Evolutionary conservation across 148 eudicot species (phyloP).

Genomic region (Spergularia bocconei): DNA sequence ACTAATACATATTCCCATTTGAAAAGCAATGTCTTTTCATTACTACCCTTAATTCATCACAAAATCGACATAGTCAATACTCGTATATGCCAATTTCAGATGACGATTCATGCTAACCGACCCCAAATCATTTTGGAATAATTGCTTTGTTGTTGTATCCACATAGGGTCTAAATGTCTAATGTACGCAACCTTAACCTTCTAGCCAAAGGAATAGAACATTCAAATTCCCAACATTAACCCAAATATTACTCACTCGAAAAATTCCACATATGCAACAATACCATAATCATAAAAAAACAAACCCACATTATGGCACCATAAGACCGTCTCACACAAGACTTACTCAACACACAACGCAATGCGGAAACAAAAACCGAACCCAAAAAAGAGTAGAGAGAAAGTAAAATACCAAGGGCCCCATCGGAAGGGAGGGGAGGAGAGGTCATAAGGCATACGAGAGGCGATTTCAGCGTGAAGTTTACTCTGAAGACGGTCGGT

Average conservation of each 20-base stretch:
- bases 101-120: too few relatives aligned
- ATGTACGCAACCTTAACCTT: background rate
- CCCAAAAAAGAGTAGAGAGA: background rate
- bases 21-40: background rate
- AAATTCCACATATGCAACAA: background rate
- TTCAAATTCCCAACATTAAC: background rate
- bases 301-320: too few relatives aligned
- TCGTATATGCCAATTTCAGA: background rate
- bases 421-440: constrained; percentile 79
- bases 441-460: constrained; percentile 64
- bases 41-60: background rate
- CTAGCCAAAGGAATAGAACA: background rate
- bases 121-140: too few relatives aligned
- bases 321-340: background rate
- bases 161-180: background rate
- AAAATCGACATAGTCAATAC: background rate
- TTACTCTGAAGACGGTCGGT: constrained; percentile 57
- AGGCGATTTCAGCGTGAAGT: constrained; percentile 81
- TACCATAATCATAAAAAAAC: background rate
- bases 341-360: background rate
- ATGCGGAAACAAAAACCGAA: background rate
- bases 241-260: background rate
- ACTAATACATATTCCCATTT: background rate
- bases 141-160: too few relatives aligned
- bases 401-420: constrained; percentile 78